A percentile compares a stretch with the other conserved stretches of the same genome.
Conservation (phyloP, 192 early-diverging fungal genomes). For the Rhizophlyctis rosea region DNA sequence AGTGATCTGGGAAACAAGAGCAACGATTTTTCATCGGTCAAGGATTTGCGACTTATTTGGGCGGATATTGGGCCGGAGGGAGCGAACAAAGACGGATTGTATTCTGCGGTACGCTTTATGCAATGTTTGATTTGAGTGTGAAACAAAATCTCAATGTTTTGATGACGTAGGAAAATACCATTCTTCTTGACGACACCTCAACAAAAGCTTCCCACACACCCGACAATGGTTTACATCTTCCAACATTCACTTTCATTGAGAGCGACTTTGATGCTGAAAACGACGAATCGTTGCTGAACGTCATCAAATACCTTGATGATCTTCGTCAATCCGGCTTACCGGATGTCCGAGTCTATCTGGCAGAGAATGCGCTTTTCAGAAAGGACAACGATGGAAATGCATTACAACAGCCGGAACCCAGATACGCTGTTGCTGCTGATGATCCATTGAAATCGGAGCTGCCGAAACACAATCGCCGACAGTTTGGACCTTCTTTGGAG, state of each 20-base stretch:
- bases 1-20: conserved; percentile 8
- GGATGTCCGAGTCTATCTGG: conserved; percentile 24
- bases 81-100: conserved; percentile 12
- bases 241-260: conserved; percentile 35
- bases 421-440: not conserved
- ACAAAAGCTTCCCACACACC: conserved; percentile 33
- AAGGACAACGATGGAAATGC: not conserved
- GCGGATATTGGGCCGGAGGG: conserved; percentile 4
- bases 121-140: not conserved
- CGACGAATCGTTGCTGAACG: conserved; percentile 24
- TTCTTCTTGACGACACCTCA: conserved; percentile 41
- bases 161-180: conserved; percentile 38
- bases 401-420: not conserved
- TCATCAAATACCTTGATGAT: conserved; percentile 21
- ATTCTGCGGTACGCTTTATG: conserved; percentile 11
- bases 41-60: conserved; percentile 42
- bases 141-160: not conserved
- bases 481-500: too few relatives aligned
- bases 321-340: not conserved
- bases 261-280: conserved; percentile 16
- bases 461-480: not conserved
- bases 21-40: conserved; percentile 16
- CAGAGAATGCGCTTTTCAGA: not conserved
- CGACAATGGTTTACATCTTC: conserved; percentile 33
- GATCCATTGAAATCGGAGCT: not conserved